Evolutionary conservation across 2,329 filamentous ascomycete species (phyloP).

Genomic region (Aspergillus phoenicis): DNA sequence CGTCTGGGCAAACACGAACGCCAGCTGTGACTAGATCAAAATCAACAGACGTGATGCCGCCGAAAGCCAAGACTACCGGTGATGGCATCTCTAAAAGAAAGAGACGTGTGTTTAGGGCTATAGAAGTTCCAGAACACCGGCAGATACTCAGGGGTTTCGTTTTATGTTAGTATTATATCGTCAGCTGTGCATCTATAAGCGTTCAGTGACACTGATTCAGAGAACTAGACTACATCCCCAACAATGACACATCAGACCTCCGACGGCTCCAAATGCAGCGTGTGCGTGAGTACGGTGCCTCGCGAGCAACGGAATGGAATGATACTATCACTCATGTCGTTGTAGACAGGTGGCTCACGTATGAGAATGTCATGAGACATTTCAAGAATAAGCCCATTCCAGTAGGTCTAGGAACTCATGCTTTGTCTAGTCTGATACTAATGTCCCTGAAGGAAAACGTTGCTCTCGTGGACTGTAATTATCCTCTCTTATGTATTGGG

Average conservation of each 20-base stretch:
- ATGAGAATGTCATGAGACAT: slow-evolving; percentile 62
- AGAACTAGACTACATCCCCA: slow-evolving; percentile 70
- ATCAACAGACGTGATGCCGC: slow-evolving; percentile 21
- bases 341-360: slow-evolving; percentile 70
- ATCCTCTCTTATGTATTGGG: slow-evolving; percentile 68
- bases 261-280: slow-evolving; percentile 73
- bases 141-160: slow-evolving; percentile 63
- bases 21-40: slow-evolving; percentile 13
- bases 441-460: slow-evolving; percentile 30
- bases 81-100: slow-evolving; percentile 22
- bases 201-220: background rate
- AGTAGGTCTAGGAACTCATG: slow-evolving; percentile 37
- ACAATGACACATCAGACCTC: slow-evolving; percentile 69
- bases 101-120: slow-evolving; percentile 41
- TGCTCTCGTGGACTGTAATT: slow-evolving; percentile 68
- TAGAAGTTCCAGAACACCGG: slow-evolving; percentile 54
- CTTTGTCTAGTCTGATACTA: slow-evolving; percentile 12
- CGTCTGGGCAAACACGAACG: background rate
- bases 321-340: slow-evolving; percentile 73
- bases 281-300: slow-evolving; percentile 73
- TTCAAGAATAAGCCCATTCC: slow-evolving; percentile 46
- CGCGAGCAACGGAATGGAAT: slow-evolving; percentile 64
- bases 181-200: background rate
- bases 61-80: slow-evolving; percentile 11
- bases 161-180: slow-evolving; percentile 54